Evolutionary conservation across 2,329 filamentous ascomycete species (phyloP).

Genomic region (Pestalotiopsis sp.): DNA sequence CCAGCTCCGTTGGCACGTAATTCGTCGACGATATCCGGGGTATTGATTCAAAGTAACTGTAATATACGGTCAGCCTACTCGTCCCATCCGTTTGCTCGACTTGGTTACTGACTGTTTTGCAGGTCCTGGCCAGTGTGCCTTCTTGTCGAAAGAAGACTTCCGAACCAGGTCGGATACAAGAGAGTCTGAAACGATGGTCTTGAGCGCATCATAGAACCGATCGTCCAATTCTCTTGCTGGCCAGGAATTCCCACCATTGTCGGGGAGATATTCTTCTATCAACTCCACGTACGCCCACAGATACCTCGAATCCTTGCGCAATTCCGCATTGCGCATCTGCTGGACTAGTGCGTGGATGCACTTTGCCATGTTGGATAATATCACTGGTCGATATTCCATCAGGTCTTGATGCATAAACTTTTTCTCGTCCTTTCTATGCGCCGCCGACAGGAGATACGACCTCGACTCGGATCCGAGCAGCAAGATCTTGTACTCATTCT

Average conservation of each 20-base stretch:
- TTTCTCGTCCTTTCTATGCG: slow-evolving; percentile 7
- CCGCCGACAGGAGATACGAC: slow-evolving; percentile 5
- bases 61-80: neutral
- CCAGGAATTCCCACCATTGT: neutral
- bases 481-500: slow-evolving; percentile 9
- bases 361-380: slow-evolving; percentile 6
- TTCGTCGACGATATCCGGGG: slow-evolving; percentile 3
- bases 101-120: slow-evolving; percentile 1
- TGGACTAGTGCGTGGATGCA: slow-evolving; percentile 1
- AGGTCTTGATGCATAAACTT: slow-evolving; percentile 3
- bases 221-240: slow-evolving; percentile 9
- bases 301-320: slow-evolving; percentile 7
- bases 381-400: neutral
- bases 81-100: no score
- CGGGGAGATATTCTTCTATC: slow-evolving; percentile 5
- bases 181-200: slow-evolving; percentile 7
- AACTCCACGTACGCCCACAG: slow-evolving; percentile 12
- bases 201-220: slow-evolving; percentile 5
- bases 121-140: slow-evolving; percentile 3
- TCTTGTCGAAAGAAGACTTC: neutral
- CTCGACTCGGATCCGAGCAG: slow-evolving; percentile 13
- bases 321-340: slow-evolving; percentile 4
- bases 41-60: slow-evolving; percentile 10
- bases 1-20: slow-evolving; percentile 9
- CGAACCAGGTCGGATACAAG: slow-evolving; percentile 5